Conservation (phyloP, 306 rosid genomes). For the Acacia confusa region DNA sequence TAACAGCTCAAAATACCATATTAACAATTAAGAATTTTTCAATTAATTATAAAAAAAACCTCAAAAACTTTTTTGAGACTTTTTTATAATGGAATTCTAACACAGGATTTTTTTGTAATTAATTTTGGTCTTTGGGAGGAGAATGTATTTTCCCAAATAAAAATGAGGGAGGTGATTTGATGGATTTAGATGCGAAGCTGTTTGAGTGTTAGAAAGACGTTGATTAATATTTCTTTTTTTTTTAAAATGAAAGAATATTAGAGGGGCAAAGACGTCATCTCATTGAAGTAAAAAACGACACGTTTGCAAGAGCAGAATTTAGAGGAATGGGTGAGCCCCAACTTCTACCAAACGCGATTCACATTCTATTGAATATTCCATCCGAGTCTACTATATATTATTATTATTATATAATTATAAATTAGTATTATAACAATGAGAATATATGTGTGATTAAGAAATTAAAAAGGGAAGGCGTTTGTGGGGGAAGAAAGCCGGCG, state of each 20-base stretch:
- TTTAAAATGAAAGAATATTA: neutral
- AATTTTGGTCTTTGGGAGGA: too few relatives aligned
- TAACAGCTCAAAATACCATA: too few relatives aligned
- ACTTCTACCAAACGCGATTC: conserved; percentile 10
- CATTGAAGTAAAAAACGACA: neutral
- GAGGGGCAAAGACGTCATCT: conserved; percentile 14
- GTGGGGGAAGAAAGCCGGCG: conserved; percentile 23
- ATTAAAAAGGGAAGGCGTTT: neutral
- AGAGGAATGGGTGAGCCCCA: neutral
- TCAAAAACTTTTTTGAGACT: too few relatives aligned
- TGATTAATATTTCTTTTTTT: neutral
- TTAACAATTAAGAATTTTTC: too few relatives aligned
- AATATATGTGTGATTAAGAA: neutral
- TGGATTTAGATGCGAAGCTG: neutral
- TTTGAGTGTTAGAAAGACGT: neutral
- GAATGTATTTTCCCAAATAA: too few relatives aligned
- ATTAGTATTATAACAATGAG: neutral
- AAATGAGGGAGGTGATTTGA: neutral
- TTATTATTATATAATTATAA: too few relatives aligned
- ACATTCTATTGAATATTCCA: neutral
- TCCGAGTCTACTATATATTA: neutral
- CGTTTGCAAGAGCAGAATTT: neutral
- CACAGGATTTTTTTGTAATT: too few relatives aligned
- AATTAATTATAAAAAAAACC: too few relatives aligned
- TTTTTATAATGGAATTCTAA: too few relatives aligned